phyloP scores from a whole-genome alignment of 163 green algal genomes.

The Scenedesmus sp. region DNA sequence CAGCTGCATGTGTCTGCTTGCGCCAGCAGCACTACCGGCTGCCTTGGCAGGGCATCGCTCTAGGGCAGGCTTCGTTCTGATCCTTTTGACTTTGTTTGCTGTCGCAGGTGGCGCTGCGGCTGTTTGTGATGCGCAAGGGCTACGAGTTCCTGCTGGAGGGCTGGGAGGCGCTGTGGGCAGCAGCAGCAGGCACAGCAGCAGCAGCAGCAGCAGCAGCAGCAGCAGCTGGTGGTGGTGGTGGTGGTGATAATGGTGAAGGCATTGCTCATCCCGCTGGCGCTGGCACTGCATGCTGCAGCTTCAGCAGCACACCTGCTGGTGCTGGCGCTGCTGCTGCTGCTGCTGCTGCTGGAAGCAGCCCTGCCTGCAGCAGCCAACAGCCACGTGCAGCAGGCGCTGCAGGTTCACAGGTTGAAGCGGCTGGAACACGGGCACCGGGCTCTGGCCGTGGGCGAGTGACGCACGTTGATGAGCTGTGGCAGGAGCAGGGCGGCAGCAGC shows the following conservation, averaged over 20 bases:
- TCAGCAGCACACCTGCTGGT: background rate
- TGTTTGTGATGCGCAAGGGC: conserved; percentile 29
- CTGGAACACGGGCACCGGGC: background rate
- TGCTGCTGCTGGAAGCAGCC: background rate
- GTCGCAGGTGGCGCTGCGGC: conserved; percentile 12
- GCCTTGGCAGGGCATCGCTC: background rate
- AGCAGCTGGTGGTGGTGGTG: background rate
- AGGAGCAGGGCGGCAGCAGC: background rate
- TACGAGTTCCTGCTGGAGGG: conserved; percentile 39
- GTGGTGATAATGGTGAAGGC: background rate
- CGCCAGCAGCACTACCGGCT: no score
- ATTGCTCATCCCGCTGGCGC: background rate
- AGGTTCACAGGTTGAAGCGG: background rate
- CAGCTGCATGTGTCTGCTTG: no score
- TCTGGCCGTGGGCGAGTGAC: background rate
- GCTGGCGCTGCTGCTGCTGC: background rate
- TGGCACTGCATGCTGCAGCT: background rate
- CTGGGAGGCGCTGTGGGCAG: conserved; percentile 17
- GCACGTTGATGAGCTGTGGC: conserved; percentile 25
- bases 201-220: background rate
- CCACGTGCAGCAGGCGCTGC: background rate
- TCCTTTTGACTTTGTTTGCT: background rate
- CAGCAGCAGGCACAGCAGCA: conserved; percentile 1
- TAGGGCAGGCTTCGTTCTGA: no score
- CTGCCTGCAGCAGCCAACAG: background rate